Evolutionary conservation across 2,329 filamentous ascomycete genomes (phyloP), one percentile per base, ranked within the genome.

Genomic region (Aulographum hederae): DNA sequence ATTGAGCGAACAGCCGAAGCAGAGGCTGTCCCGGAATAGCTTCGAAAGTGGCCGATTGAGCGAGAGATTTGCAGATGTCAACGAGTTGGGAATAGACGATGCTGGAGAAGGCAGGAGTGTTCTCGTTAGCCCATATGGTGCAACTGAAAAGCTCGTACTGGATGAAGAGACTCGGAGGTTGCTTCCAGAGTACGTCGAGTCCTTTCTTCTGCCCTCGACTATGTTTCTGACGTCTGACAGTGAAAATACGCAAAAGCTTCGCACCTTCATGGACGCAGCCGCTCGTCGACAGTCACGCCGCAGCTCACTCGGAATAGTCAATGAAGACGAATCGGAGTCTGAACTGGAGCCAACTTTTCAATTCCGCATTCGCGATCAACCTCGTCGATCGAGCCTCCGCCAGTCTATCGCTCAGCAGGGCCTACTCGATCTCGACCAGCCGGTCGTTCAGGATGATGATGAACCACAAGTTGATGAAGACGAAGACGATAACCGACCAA

Each of bases 51-150:
- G 50, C 15, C 46, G 56, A 14, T 44, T 64, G 30, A 67, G 62
- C 40, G 65, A 66, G 35, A 51, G 58, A 34, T 67, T 67, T 40
- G 60, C 51, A 2, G 61, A 62, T 34, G 38, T 58, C n/a, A n/a
- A n/a, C n/a, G n/a, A n/a, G n/a, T n/a, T n/a, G n/a, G n/a, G n/a
- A n/a, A n/a, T n/a, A n/a, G n/a, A n/a, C n/a, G n/a, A 45, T 5
- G 46, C 48, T 25, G 21, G 21, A 25, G 21, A 25, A 8, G 21
- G n/a, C n/a, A 25, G 21, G n/a, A n/a, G n/a, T n/a, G n/a, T n/a
- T n/a, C n/a, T n/a, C n/a, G n/a, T n/a, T n/a, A n/a, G n/a, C n/a
- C n/a, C n/a, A n/a, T n/a, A n/a, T n/a, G n/a, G n/a, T n/a, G n/a
- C n/a, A n/a, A n/a, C n/a, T n/a, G n/a, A n/a, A n/a, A n/a, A n/a